Percentiles rank a stretch among this genome's conserved stretches.
Conservation (phyloP, 345 rosid species). For the Aurinia saxatilis region DNA sequence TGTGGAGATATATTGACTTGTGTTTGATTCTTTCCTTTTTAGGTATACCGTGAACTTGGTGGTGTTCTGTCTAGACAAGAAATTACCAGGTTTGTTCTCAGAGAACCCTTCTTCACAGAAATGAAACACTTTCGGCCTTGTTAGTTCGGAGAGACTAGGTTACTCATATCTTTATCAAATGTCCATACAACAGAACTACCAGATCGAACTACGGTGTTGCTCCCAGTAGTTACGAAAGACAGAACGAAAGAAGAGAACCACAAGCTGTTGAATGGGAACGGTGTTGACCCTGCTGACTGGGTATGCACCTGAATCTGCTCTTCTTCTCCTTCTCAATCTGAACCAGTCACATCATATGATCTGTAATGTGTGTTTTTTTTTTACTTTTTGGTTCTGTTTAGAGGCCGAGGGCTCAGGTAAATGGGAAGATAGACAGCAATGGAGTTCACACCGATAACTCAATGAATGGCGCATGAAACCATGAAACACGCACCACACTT, state of each 20-base stretch:
- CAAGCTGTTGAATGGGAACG: constrained; percentile 89
- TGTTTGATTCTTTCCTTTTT: constrained; percentile 2
- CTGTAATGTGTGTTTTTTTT: neutral
- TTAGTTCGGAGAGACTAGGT: neutral
- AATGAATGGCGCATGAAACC: constrained; percentile 67
- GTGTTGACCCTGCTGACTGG: constrained; percentile 84
- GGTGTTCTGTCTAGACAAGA: constrained; percentile 94
- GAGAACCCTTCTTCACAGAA: neutral
- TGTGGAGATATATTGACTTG: neutral
- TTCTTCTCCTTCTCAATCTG: neutral
- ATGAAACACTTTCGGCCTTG: neutral
- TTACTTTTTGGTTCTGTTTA: constrained; percentile 18
- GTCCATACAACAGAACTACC: constrained; percentile 54
- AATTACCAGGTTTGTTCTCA: constrained; percentile 73
- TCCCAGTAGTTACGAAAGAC: constrained; percentile 73
- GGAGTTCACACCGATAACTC: constrained; percentile 50
- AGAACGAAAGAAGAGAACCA: constrained; percentile 81
- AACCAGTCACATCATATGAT: neutral
- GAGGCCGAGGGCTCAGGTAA: constrained; percentile 78
- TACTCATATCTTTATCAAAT: constrained; percentile 8
- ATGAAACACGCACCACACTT: constrained; percentile 24
- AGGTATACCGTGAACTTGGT: constrained; percentile 96
- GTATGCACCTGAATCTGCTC: constrained; percentile 27
- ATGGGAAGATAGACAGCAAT: constrained; percentile 73
- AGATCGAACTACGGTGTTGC: constrained; percentile 56